Evolutionary conservation across 805 yeast genomes (phyloP).

Genomic region (Kodamaea hsintzibuensis): DNA sequence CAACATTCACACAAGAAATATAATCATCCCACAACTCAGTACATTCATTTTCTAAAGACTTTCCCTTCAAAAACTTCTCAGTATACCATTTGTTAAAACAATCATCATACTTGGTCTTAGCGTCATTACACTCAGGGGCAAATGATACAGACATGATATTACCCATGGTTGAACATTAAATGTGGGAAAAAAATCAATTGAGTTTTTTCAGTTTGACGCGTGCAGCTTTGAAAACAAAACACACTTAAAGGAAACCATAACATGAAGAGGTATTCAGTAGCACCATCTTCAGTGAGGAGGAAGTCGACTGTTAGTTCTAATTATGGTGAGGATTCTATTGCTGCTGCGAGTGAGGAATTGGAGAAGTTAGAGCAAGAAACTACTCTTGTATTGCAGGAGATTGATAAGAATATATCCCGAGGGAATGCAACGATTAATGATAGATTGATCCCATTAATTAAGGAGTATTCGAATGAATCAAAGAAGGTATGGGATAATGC

Average conservation of each 20-base stretch:
- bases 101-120: slow-evolving; percentile 83
- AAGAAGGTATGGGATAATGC: slow-evolving; percentile 64
- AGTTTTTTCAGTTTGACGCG: not conserved
- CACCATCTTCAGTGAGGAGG: slow-evolving; percentile 34
- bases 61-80: slow-evolving; percentile 67
- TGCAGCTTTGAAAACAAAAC: slow-evolving; percentile 3
- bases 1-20: slow-evolving; percentile 79
- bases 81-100: slow-evolving; percentile 96
- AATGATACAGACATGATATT: slow-evolving; percentile 64
- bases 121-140: slow-evolving; percentile 94
- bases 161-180: slow-evolving; percentile 31
- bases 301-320: slow-evolving; percentile 25
- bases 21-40: slow-evolving; percentile 86
- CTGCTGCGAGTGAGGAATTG: slow-evolving; percentile 27
- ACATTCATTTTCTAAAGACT: slow-evolving; percentile 77
- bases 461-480: slow-evolving; percentile 58
- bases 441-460: slow-evolving; percentile 65
- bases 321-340: slow-evolving; percentile 12
- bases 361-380: slow-evolving; percentile 80
- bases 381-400: slow-evolving; percentile 72
- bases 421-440: slow-evolving; percentile 70
- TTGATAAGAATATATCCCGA: slow-evolving; percentile 69
- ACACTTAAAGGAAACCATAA: not conserved
- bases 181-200: no score
- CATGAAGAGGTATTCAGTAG: slow-evolving; percentile 38